Evolutionary conservation across 2,329 filamentous ascomycete genomes (phyloP).

Genomic region (Calonectria pseudoreteaudii): DNA sequence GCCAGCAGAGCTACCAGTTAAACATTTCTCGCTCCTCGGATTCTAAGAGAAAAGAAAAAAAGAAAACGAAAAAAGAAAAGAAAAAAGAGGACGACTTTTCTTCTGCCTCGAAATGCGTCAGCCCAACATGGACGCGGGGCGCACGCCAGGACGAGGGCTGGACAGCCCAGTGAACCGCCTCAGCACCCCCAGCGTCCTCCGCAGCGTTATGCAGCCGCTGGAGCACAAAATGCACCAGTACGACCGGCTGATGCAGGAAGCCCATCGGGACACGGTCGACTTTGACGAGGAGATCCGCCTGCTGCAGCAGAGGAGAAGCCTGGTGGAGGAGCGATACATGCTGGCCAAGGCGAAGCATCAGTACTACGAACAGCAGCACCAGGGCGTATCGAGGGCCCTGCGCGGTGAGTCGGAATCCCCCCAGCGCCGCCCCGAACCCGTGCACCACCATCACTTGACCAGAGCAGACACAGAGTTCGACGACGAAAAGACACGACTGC

Average conservation of each 20-base stretch:
- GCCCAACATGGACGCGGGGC: not conserved
- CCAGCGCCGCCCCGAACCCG: not conserved
- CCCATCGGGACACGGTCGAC: constrained; percentile 51
- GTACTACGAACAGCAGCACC: constrained; percentile 54
- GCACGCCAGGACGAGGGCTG: not conserved
- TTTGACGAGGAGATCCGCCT: constrained; percentile 55
- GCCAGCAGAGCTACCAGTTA: not conserved
- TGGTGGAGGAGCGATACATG: constrained; percentile 53
- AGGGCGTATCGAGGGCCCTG: constrained; percentile 54
- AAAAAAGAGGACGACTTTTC: not conserved
- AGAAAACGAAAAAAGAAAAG: not conserved
- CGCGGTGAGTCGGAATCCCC: constrained; percentile 46
- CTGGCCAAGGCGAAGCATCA: constrained; percentile 56
- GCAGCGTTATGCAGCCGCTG: constrained; percentile 55
- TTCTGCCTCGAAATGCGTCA: not conserved
- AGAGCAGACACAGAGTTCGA: not conserved
- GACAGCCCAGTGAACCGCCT: constrained; percentile 48
- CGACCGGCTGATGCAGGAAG: constrained; percentile 50
- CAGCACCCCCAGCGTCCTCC: constrained; percentile 53
- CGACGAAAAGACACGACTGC: not conserved
- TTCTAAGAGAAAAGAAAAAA: not conserved
- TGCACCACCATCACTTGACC: not conserved
- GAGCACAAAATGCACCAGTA: constrained; percentile 56
- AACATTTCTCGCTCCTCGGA: constrained; percentile 7
- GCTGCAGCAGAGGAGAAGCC: constrained; percentile 52